Conservation (phyloP, 2,329 filamentous ascomycete genomes). For the Fusarium succisae region DNA sequence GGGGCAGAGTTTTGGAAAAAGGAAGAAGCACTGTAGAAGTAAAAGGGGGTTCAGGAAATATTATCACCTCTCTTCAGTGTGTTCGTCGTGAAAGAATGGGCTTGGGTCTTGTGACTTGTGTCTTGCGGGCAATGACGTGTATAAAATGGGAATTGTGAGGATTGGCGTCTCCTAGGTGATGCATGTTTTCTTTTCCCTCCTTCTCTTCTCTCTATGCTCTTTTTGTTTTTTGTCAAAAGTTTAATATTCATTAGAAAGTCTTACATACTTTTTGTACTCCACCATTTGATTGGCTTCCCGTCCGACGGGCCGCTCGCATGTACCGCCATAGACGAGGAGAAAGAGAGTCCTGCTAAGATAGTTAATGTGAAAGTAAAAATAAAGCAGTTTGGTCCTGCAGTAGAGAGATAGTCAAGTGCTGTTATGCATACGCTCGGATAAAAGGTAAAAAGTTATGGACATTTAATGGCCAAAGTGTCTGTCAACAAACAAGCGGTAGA, state of each 20-base stretch:
- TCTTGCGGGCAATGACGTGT: conserved; percentile 22
- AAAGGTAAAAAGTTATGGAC: conserved; percentile 24
- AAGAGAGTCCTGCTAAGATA: background rate
- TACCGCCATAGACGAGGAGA: conserved; percentile 17
- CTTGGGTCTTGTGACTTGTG: background rate
- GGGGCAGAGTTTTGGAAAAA: conserved; percentile 23
- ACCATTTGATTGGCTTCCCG: conserved; percentile 37
- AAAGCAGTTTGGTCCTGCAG: background rate
- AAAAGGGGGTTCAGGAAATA: conserved; percentile 36
- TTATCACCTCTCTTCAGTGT: background rate
- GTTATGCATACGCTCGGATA: conserved; percentile 18
- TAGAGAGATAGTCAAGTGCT: conserved; percentile 7
- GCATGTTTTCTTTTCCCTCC: background rate
- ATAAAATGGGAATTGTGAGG: conserved; percentile 2
- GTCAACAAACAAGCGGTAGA: background rate
- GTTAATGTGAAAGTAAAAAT: background rate
- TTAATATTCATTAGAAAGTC: background rate
- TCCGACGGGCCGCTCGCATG: conserved; percentile 35
- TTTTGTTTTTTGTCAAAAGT: conserved; percentile 10
- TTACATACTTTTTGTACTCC: conserved; percentile 13
- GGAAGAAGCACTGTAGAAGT: conserved; percentile 5
- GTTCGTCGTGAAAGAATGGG: background rate
- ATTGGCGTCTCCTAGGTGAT: conserved; percentile 35
- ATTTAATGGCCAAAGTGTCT: conserved; percentile 22
- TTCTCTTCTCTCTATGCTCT: background rate